A percentile compares a stretch with the other conserved stretches of the same genome.
Evolutionary conservation across 495 filamentous ascomycete species (phyloP).

Genomic region (Niebla homalea): DNA sequence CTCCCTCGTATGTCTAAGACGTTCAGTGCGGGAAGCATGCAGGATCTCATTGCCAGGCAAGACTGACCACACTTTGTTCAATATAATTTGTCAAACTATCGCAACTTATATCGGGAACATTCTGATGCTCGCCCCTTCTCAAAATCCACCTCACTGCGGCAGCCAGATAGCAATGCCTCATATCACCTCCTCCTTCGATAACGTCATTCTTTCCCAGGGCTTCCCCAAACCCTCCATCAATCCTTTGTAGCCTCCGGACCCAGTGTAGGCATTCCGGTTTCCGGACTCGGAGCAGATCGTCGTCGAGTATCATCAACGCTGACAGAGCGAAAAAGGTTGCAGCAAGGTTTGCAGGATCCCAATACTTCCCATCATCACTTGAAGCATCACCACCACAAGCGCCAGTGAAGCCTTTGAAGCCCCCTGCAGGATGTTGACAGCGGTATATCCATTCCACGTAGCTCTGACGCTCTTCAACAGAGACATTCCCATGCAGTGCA

Average conservation of each 20-base stretch:
- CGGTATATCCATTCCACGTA: conserved; percentile 60
- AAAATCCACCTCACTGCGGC: conserved; percentile 73
- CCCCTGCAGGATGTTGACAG: conserved; percentile 61
- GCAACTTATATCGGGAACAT: conserved; percentile 62
- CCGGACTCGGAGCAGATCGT: conserved; percentile 56
- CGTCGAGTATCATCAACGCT: conserved; percentile 58
- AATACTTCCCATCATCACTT: conserved; percentile 35
- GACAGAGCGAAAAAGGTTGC: conserved; percentile 81
- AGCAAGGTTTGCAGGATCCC: conserved; percentile 73
- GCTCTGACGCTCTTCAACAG: conserved; percentile 41
- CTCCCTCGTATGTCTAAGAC: conserved; percentile 74
- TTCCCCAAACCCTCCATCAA: conserved; percentile 87
- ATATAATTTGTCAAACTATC: conserved; percentile 58
- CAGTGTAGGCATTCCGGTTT: conserved; percentile 54
- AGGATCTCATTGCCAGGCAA: background rate
- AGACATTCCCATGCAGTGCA: conserved; percentile 40
- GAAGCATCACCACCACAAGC: conserved; percentile 40
- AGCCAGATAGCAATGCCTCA: conserved; percentile 76
- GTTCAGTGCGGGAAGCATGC: conserved; percentile 3
- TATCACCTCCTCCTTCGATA: conserved; percentile 67
- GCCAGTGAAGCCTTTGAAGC: conserved; percentile 70
- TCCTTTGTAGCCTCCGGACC: conserved; percentile 64
- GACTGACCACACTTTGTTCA: conserved; percentile 47
- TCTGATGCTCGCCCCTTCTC: conserved; percentile 42
- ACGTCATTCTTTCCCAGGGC: conserved; percentile 43